These are phyloP conservation scores for Furcasterigmium sp. DNA, from an alignment of 2,329 filamentous ascomycete species.

Conservation along the genomic window DNA sequence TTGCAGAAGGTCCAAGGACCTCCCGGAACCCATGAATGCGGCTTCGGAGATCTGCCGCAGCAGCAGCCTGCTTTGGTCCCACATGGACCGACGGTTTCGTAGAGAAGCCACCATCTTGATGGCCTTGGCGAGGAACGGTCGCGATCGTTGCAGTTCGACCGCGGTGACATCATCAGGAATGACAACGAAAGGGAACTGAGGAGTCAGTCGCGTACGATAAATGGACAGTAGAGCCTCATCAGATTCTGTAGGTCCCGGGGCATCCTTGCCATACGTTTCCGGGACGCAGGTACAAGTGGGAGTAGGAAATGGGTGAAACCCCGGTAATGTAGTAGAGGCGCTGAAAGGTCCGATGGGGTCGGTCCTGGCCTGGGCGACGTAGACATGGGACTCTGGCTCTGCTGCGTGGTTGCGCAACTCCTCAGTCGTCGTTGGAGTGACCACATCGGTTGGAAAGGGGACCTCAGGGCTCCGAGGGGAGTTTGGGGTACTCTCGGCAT, in stretches of 20 bases:
- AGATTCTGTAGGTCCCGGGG: slow-evolving; percentile 4
- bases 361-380: slow-evolving; percentile 6
- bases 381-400: slow-evolving; percentile 6
- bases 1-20: slow-evolving; percentile 9
- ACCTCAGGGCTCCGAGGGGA: neutral
- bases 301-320: slow-evolving; percentile 8
- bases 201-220: slow-evolving; percentile 8
- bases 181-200: slow-evolving; percentile 10
- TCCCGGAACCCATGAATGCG: slow-evolving; percentile 5
- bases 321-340: slow-evolving; percentile 5
- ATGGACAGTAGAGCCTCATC: slow-evolving; percentile 9
- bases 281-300: slow-evolving; percentile 8
- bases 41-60: slow-evolving; percentile 7
- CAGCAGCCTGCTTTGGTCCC: slow-evolving; percentile 6
- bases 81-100: slow-evolving; percentile 9
- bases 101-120: slow-evolving; percentile 10
- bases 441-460: neutral
- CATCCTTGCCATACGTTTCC: slow-evolving; percentile 6
- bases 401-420: too few species aligned
- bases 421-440: slow-evolving; percentile 3
- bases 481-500: neutral
- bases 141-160: slow-evolving; percentile 6
- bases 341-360: slow-evolving; percentile 5
- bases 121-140: slow-evolving; percentile 9
- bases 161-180: slow-evolving; percentile 8